Conservation (phyloP, 768 basidiomycete species). For the Pleurotus platypus region DNA sequence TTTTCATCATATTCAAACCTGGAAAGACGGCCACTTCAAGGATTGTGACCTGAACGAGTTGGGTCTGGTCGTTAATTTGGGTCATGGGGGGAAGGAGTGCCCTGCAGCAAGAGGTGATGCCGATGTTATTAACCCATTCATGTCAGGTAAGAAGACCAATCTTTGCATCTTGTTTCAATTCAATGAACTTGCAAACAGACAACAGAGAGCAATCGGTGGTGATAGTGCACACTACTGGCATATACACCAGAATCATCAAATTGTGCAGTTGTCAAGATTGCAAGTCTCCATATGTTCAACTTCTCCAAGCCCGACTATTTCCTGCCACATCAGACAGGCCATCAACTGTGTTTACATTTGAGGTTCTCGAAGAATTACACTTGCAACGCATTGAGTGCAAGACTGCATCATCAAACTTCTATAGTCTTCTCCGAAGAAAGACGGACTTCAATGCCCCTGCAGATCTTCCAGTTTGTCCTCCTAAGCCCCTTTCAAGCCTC, state of each 20-base stretch:
- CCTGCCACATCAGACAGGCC: slow-evolving; percentile 11
- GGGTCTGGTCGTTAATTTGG: slow-evolving; percentile 12
- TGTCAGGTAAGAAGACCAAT: background rate
- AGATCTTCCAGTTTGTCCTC: background rate
- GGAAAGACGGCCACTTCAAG: slow-evolving; percentile 2
- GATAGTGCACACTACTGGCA: slow-evolving; percentile 11
- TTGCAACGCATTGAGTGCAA: slow-evolving; percentile 14
- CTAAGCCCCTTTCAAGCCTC: background rate
- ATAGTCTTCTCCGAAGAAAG: slow-evolving; percentile 2
- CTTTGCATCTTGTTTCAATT: background rate
- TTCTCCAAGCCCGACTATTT: slow-evolving; percentile 12
- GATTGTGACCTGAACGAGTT: slow-evolving; percentile 11
- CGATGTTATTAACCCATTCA: slow-evolving; percentile 4
- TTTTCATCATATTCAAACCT: slow-evolving; percentile 4
- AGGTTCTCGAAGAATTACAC: slow-evolving; percentile 9
- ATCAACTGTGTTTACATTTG: slow-evolving; percentile 11
- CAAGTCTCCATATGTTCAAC: slow-evolving; percentile 12
- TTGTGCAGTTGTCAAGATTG: slow-evolving; percentile 15
- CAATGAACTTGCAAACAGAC: background rate
- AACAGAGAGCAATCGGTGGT: background rate
- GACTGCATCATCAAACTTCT: slow-evolving; percentile 12
- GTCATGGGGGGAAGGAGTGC: slow-evolving; percentile 3
- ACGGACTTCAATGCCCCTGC: slow-evolving; percentile 3
- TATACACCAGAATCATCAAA: slow-evolving; percentile 14
- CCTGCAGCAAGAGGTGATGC: background rate